Percentiles rank a stretch among this genome's conserved stretches.
These are phyloP conservation scores for Globisporangium lucens DNA, from an alignment of 352 stramenopile genomes.

Conservation along the genomic window DNA sequence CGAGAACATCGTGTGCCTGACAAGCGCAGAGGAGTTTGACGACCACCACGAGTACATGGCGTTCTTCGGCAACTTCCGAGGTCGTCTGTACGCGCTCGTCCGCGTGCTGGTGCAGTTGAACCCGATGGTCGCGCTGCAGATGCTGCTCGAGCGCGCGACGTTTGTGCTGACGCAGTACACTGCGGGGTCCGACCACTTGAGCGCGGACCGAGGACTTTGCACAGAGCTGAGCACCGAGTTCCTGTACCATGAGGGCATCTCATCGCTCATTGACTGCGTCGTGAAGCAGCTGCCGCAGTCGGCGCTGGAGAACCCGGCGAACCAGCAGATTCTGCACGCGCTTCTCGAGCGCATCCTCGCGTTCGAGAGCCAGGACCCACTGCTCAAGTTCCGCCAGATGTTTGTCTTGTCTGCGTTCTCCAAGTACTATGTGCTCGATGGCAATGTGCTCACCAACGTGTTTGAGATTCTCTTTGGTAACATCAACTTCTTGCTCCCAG, in stretches of 20 bases:
- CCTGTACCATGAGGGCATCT: slow-evolving; percentile 75
- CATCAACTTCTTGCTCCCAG: slow-evolving; percentile 69
- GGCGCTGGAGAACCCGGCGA: slow-evolving; percentile 38
- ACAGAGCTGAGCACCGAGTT: slow-evolving; percentile 63
- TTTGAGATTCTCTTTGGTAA: slow-evolving; percentile 76
- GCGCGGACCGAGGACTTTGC: slow-evolving; percentile 37
- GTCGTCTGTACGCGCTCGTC: slow-evolving; percentile 73
- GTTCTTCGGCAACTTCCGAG: slow-evolving; percentile 80
- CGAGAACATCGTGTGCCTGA: slow-evolving; percentile 33
- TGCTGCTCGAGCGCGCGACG: slow-evolving; percentile 52
- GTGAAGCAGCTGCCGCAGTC: slow-evolving; percentile 63
- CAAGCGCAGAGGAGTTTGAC: slow-evolving; percentile 66
- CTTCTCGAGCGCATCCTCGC: slow-evolving; percentile 54
- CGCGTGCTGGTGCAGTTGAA: slow-evolving; percentile 62
- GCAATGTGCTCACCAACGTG: slow-evolving; percentile 51
- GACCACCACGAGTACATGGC: slow-evolving; percentile 66
- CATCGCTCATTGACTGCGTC: slow-evolving; percentile 66
- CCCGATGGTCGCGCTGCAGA: slow-evolving; percentile 41
- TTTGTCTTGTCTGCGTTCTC: slow-evolving; percentile 65
- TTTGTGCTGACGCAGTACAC: slow-evolving; percentile 54
- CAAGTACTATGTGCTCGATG: slow-evolving; percentile 73
- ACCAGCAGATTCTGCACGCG: slow-evolving; percentile 37
- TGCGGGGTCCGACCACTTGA: slow-evolving; percentile 50
- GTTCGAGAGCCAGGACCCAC: slow-evolving; percentile 51
- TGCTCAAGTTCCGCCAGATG: slow-evolving; percentile 75